A percentile compares a stretch with the other conserved stretches of the same genome.
phyloP scores from a whole-genome alignment of 2,329 filamentous ascomycete genomes.

The Colletotrichum lentis region DNA sequence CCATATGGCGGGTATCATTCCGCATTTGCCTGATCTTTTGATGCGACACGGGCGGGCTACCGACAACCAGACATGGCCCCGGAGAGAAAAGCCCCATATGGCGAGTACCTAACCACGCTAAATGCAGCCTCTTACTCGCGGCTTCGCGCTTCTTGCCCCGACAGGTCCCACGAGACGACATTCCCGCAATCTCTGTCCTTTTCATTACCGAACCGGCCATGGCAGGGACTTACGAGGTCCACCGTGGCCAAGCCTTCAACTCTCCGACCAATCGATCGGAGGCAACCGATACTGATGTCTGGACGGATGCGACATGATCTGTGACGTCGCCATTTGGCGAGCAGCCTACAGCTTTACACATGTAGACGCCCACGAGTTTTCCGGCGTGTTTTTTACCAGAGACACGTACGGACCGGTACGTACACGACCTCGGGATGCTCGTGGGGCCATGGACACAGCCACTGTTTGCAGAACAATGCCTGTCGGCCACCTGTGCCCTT shows the following conservation, averaged over 20 bases:
- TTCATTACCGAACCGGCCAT: slow-evolving; percentile 34
- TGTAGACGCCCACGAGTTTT: neutral
- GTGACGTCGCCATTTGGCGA: slow-evolving; percentile 5
- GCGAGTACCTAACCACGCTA: slow-evolving; percentile 6
- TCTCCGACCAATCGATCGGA: slow-evolving; percentile 26
- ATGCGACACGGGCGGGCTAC: slow-evolving; percentile 25
- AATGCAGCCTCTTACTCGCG: neutral
- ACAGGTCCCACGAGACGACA: slow-evolving; percentile 18
- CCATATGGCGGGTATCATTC: slow-evolving; percentile 34
- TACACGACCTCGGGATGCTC: neutral
- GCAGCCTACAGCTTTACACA: neutral
- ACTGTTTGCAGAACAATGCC: neutral
- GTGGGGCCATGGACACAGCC: neutral
- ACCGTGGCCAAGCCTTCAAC: slow-evolving; percentile 24
- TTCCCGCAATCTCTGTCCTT: slow-evolving; percentile 22
- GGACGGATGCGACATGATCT: slow-evolving; percentile 10
- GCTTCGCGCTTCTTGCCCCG: neutral
- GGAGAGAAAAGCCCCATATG: slow-evolving; percentile 29
- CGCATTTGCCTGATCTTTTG: slow-evolving; percentile 33
- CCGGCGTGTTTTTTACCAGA: neutral
- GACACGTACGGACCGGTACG: neutral
- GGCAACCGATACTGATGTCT: slow-evolving; percentile 13
- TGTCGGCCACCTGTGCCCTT: neutral
- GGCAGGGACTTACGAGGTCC: slow-evolving; percentile 13
- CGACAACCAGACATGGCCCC: slow-evolving; percentile 20